Evolutionary conservation across 2,329 filamentous ascomycete genomes (phyloP).

Genomic region (Didymella arachidicola): DNA sequence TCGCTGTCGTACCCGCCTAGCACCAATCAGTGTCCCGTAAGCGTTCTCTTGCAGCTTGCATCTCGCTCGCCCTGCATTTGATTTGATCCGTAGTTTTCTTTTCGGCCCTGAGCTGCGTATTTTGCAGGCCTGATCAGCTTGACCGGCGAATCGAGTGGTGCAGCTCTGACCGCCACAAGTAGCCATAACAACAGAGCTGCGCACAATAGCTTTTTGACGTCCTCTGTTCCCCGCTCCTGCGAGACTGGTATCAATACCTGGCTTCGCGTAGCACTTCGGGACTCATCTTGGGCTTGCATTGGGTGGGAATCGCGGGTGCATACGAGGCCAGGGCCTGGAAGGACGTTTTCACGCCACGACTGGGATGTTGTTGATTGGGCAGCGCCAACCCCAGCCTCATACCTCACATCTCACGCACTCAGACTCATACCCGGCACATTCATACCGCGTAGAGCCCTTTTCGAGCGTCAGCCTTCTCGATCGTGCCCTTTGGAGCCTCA

Average conservation of each 20-base stretch:
- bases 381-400: conserved; percentile 12
- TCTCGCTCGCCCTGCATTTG: conserved; percentile 24
- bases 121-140: conserved; percentile 28
- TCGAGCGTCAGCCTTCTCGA: conserved; percentile 24
- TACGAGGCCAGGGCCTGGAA: conserved; percentile 18
- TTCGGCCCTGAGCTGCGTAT: conserved; percentile 31
- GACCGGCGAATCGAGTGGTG: conserved; percentile 13
- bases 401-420: conserved; percentile 8
- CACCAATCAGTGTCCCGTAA: conserved; percentile 29
- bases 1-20: conserved; percentile 30
- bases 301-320: conserved; percentile 8
- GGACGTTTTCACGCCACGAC: conserved; percentile 12
- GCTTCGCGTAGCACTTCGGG: conserved; percentile 22
- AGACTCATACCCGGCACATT: conserved; percentile 26
- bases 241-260: conserved; percentile 25
- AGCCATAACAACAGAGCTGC: conserved; percentile 29
- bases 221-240: conserved; percentile 26
- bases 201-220: conserved; percentile 22
- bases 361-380: conserved; percentile 14
- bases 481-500: conserved; percentile 34
- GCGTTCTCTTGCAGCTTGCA: conserved; percentile 29
- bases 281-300: conserved; percentile 22
- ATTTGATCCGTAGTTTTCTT: conserved; percentile 29
- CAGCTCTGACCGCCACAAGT: conserved; percentile 41
- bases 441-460: conserved; percentile 9